These are phyloP conservation scores for Cicer arietinum DNA, from an alignment of 306 rosid genomes.

Conservation along the genomic window DNA sequence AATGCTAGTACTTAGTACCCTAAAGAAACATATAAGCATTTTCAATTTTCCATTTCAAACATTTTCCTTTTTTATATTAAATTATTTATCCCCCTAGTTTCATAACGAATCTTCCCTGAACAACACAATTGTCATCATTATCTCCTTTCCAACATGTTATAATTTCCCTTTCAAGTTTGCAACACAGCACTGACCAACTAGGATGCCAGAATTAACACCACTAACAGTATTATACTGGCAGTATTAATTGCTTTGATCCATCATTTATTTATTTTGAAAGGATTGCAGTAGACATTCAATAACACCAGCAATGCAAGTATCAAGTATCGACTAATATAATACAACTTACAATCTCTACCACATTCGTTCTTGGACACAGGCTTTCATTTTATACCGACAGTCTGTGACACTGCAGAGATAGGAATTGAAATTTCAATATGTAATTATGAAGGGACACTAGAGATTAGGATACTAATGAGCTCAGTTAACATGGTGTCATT, in stretches of 20 bases:
- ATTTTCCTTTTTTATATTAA: conserved; percentile 15
- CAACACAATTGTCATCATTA: not conserved
- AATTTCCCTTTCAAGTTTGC: not conserved
- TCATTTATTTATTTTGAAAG: conserved; percentile 9
- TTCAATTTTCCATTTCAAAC: conserved; percentile 20
- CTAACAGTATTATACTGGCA: not conserved
- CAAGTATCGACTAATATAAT: not conserved
- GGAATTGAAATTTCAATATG: not conserved
- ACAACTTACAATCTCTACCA: not conserved
- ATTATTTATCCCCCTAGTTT: not conserved
- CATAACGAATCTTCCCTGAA: conserved; percentile 16
- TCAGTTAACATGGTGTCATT: not conserved
- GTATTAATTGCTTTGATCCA: not conserved
- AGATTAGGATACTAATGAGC: conserved; percentile 1
- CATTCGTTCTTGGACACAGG: not conserved
- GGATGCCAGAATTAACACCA: conserved; percentile 5
- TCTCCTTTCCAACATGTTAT: not conserved
- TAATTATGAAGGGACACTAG: not conserved
- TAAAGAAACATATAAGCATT: not conserved
- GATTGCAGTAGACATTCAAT: not conserved
- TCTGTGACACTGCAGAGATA: not conserved
- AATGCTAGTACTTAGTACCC: conserved; percentile 43
- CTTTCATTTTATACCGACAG: not conserved
- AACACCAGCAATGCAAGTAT: conserved; percentile 3
- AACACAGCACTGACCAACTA: not conserved